Evolutionary conservation across 2,329 filamentous ascomycete genomes (phyloP), one percentile per base, ranked within the genome.

Genomic region (Allantophomopsis lycopodina): DNA sequence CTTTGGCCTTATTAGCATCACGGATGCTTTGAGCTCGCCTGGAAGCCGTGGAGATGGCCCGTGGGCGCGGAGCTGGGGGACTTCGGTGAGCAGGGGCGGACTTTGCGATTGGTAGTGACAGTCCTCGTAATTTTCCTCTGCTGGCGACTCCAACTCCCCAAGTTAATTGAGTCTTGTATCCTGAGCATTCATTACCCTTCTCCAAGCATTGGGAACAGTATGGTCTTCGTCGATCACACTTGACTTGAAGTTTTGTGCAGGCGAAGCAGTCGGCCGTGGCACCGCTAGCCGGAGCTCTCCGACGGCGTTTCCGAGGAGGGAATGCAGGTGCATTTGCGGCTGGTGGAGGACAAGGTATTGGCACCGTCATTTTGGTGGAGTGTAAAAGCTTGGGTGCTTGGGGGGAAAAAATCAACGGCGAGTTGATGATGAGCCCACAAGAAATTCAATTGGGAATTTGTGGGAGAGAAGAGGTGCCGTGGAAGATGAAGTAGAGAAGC

Each of bases 131-230:
- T 67, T 96, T 96, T 56, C 89, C 89, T 54, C 89, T 79, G 62
- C 88, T 95, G 41, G 89, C 89, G 43, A 96, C 89, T 38, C 89
- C 89, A 36, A 95, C 85, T 33, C 87, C 87, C 89, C 89, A 96
- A 36, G 89, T 96, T 61, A 96, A 70, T 51, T 89, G 88, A 13
- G 89, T 96, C 65, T 93, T 93, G 69, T 96, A 96, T 43, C 89
- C 89, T 20, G 85, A 87, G 64, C 89, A 96, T 56, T 94, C 87
- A 58, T 86, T 87, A 48, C 87, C 88, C 47, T 86, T 72, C 51
- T 94, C 85, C 46, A 96, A 73, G 60, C 89, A 98, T 62, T 87
- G 88, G 35, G 87, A 87, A 64, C 91, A 96, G 63, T 95, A 96
- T 7, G 89, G 89, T 52, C 89, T 75, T 56, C 86, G 78, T 51